Evolutionary conservation across 1,284 basidiomycete genomes (phyloP), one percentile per base, ranked within the genome.

Genomic region (Cryptococcus sp.): DNA sequence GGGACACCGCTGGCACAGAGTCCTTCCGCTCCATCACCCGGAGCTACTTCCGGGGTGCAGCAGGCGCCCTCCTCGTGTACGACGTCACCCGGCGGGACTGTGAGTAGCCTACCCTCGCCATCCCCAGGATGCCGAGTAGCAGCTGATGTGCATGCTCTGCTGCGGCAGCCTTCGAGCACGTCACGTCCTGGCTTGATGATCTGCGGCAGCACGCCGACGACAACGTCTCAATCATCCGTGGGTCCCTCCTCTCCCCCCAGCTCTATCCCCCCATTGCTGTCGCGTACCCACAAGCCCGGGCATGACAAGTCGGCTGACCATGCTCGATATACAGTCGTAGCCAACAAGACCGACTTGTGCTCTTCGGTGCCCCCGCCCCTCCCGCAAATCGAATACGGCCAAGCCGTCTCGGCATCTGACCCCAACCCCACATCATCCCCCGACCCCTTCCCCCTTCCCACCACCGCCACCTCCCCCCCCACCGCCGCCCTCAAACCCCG

Each of bases 1-100:
- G 73, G 73, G 73, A 75, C 51, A 75, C 73, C n/a, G 73, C 73
- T 13, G 73, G 73, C 11, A 72, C 73, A 3, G 73, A 75, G 57
- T 65, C 60, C 38, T 76, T 76, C 55, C 56, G 73, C 38, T 67
- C 89, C 35, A 95, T 98, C 28, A 97, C 94, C 11, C 81, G 94
- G 63, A 93, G 89, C 72, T 98, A 98, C 77, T 98, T 97, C 76
- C 84, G 94, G 55, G 93, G 93, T 37, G 91, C 94, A 6, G 91
- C 91, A 8, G 91, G 91, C 15, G 90, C 88, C 39, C 84, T 98
- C 54, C 82, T 98, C 24, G 92, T 97, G 2, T 98, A 95, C 77
- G 93, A 97, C 77, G 95, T 97, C 68, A 95, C 94, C 50, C 86
- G 86, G 89, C 55, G 72, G 46, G 70, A 71, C 38, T 65, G 73